Evolutionary conservation across 192 early-diverging fungal species (phyloP).

Genomic region (Funneliformis mosseae): DNA sequence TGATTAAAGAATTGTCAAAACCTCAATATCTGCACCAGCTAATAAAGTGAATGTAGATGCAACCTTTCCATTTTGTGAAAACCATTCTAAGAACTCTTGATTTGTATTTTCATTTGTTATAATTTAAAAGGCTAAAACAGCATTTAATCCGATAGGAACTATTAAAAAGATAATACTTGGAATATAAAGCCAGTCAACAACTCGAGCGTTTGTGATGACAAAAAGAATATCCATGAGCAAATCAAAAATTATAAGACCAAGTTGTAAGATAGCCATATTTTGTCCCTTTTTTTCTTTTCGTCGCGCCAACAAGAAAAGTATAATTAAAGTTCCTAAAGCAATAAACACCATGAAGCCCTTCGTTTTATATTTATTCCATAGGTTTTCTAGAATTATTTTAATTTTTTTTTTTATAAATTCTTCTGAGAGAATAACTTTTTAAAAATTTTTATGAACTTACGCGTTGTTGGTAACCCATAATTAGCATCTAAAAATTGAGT

Average conservation of each 20-base stretch:
- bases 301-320: too few species aligned
- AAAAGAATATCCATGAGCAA: slow-evolving; percentile 9
- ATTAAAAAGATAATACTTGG: slow-evolving; percentile 16
- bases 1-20: neutral
- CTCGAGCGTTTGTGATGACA: neutral
- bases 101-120: neutral
- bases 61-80: neutral
- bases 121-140: neutral
- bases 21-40: slow-evolving; percentile 16
- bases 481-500: too few species aligned
- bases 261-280: slow-evolving; percentile 15
- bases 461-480: too few species aligned
- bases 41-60: slow-evolving; percentile 26
- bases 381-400: too few species aligned
- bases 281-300: neutral
- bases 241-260: slow-evolving; percentile 14
- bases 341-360: too few species aligned
- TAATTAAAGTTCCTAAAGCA: too few species aligned
- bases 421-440: too few species aligned
- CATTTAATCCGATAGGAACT: slow-evolving; percentile 4
- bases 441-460: too few species aligned
- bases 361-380: too few species aligned
- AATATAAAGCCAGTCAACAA: neutral
- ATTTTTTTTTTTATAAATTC: too few species aligned
- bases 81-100: neutral